phyloP scores from a whole-genome alignment of 2,329 filamentous ascomycete species.

The Beauveria varroae region DNA sequence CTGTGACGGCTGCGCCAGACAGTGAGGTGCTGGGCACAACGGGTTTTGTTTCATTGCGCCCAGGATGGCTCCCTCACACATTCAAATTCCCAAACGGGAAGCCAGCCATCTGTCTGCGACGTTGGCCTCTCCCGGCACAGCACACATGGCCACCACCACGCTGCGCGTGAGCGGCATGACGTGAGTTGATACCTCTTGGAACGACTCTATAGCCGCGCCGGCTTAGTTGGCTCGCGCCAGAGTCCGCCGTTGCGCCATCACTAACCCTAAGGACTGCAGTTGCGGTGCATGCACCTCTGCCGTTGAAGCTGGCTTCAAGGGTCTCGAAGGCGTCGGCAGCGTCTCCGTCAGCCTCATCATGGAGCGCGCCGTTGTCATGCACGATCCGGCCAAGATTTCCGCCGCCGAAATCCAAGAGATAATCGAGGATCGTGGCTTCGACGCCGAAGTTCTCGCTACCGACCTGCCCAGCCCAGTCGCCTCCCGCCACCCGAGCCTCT shows the following conservation, averaged over 20 bases:
- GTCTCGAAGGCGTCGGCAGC: constrained; percentile 69
- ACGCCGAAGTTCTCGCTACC: constrained; percentile 79
- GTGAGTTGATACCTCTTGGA: constrained; percentile 35
- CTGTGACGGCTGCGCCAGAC: constrained; percentile 3
- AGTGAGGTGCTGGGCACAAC: constrained; percentile 4
- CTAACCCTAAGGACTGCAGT: constrained; percentile 40
- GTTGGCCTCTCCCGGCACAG: constrained; percentile 16
- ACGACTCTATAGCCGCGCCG: background rate
- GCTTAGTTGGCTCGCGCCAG: background rate
- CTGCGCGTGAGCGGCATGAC: constrained; percentile 85
- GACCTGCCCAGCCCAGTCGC: constrained; percentile 56
- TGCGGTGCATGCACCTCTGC: constrained; percentile 94
- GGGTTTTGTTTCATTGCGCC: background rate
- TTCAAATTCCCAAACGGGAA: constrained; percentile 38
- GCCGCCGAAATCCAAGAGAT: constrained; percentile 73
- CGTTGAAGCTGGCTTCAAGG: constrained; percentile 86
- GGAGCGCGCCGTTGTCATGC: constrained; percentile 89
- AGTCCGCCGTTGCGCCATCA: constrained; percentile 18
- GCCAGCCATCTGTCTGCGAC: constrained; percentile 16
- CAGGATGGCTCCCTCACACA: constrained; percentile 44
- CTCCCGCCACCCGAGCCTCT: constrained; percentile 28
- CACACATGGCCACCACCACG: constrained; percentile 81
- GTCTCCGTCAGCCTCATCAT: constrained; percentile 92
- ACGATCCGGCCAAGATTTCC: constrained; percentile 68
- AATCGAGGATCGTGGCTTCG: constrained; percentile 88